Base-by-base conservation (phyloP, 2,329 filamentous ascomycete genomes). In the Phialophora verrucosa region DNA sequence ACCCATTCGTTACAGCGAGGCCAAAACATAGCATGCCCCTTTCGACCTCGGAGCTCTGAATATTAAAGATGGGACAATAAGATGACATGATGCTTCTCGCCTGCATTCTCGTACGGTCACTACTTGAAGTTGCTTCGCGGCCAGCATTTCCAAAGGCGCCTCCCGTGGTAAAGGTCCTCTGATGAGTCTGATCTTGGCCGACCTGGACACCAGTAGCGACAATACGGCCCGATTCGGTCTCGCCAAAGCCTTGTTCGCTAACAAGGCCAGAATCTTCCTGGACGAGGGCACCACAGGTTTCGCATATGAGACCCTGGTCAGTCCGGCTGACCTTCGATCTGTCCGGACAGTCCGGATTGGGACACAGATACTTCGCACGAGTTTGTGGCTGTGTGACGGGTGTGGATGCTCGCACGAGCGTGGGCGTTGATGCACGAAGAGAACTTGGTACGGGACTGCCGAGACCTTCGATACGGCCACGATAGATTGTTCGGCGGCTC, bases 171-270 rank as follows among this genome's bases (percentile, higher is more conserved):
- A 83, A 85, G 73, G 85, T 83, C 59, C 80, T 82, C 59, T 91
- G 88, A 74, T 91, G 89, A 27, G 91, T 92, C 75, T 97, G 92
- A 76, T 93, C 91, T 66, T 92, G 91, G 62, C 88, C 90, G 67
- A 99, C 88, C 75, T 90, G 96, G 69, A 90, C 93, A 76, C 95
- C 95, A 77, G 97, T 92, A 20, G 97, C 92, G 59, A 96, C 87
- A 60, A 94, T 93, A 57, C 91, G 92, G 74, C 95, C 95, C 38
- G 88, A 89, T 0, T 91, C 88, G 31, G 88, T 90, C 81, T 99
- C 94, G 70, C 93, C 93, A 75, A 98, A 99, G 25, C 90, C 90
- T 69, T 98, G 87, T 77, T 99, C 95, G 57, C 92, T 87, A 65
- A 97, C 93, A 69, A 98, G 97, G 75, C 96, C 93, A 76, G 88